Evolutionary conservation across 108 stramenopile species (phyloP), one percentile per base, ranked within the genome.

Genomic region (Bacterosira constricta): DNA sequence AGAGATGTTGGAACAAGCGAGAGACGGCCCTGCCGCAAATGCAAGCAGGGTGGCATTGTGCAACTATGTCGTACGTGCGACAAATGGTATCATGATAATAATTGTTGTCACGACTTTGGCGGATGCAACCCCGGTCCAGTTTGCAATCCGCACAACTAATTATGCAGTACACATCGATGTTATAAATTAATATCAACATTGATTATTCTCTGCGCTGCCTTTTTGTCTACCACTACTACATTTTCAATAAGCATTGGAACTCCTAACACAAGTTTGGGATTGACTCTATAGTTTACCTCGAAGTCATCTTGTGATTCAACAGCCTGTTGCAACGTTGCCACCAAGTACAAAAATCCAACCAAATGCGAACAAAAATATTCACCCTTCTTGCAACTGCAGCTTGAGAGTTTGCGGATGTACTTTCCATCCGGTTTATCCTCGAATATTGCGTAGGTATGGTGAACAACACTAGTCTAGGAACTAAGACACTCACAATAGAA

Each of bases 341-440:
- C 21, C n/a, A 49, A 6, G n/a, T 20, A 49, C 47, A 49, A 13
- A 13, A 49, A 49, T 49, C 47, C 47, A 13, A 49, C 21, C n/a
- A n/a, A 49, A 15, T 49, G 47, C 7, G 47, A 49, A 20, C 47
- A 49, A 20, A 49, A 49, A n/a, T 49, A 15, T 15, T 49, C 47
- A 49, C 47, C 47, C 47, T 49, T 49, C 21, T 49, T 49, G 13
- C 47, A 49, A 49, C 47, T 49, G n/a, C 47, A 49, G 13, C 47
- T 49, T 15, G 47, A 49, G 21, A 20, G 6, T 8, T n/a, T 49
- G 10, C n/a, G 18, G 7, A 49, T 6, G 21, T 49, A 49, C 47
- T 49, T 49, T 49, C 67, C 67, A 29, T 44, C 30, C 1, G 30
- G 30, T 55, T 44, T 57, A 11, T 66, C 51, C 41, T 66, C 65